phyloP scores from a whole-genome alignment of 1,284 basidiomycete genomes.

The Naganishia sp. region DNA sequence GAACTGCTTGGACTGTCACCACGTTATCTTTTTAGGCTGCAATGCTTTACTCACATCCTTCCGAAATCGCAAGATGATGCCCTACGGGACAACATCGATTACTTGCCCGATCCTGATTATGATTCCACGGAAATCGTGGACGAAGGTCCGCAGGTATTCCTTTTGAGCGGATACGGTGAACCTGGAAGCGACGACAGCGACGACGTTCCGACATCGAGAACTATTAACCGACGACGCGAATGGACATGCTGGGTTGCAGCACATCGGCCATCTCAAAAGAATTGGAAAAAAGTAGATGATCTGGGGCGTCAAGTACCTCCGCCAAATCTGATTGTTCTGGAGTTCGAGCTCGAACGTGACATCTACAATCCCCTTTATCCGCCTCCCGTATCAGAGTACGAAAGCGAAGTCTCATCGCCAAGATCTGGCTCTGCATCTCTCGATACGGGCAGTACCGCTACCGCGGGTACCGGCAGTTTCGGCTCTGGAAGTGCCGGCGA shows the following conservation, averaged over 20 bases:
- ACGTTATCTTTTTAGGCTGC: slow-evolving; percentile 71
- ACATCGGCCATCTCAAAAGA: slow-evolving; percentile 60
- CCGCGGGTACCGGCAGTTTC: slow-evolving; percentile 35
- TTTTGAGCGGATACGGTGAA: slow-evolving; percentile 69
- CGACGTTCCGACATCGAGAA: slow-evolving; percentile 34
- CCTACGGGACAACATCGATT: slow-evolving; percentile 76
- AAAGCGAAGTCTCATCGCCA: slow-evolving; percentile 31
- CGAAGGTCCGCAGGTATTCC: slow-evolving; percentile 69
- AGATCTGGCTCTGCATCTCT: slow-evolving; percentile 15
- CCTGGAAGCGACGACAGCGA: slow-evolving; percentile 57
- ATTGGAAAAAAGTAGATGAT: slow-evolving; percentile 41
- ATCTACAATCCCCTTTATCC: slow-evolving; percentile 65
- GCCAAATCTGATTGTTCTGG: slow-evolving; percentile 64
- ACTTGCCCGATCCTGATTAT: slow-evolving; percentile 60
- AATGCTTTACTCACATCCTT: slow-evolving; percentile 74
- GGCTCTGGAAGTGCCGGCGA: slow-evolving; percentile 34
- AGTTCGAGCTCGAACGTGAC: slow-evolving; percentile 80
- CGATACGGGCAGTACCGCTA: slow-evolving; percentile 39
- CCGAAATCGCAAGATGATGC: slow-evolving; percentile 69
- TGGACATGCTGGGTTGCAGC: slow-evolving; percentile 87
- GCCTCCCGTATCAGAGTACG: slow-evolving; percentile 42
- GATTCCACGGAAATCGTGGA: slow-evolving; percentile 56
- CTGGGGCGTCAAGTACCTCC: slow-evolving; percentile 38
- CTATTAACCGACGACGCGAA: slow-evolving; percentile 51
- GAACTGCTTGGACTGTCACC: slow-evolving; percentile 74